phyloP scores from a whole-genome alignment of 129 eudicot species.

The Rutidosis leptorrhynchoides region DNA sequence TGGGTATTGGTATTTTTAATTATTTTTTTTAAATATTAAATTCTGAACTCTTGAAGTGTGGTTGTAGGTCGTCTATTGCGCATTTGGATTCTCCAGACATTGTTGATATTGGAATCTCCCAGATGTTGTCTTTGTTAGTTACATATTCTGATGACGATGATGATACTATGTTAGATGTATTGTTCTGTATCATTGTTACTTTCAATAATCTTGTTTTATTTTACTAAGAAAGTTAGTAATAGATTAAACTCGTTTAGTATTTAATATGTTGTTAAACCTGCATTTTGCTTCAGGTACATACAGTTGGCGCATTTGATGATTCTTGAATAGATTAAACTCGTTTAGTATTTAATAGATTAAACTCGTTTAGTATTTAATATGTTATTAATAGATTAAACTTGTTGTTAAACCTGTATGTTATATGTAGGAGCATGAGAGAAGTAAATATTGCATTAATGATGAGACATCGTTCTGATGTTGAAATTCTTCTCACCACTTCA shows the following conservation, averaged over 20 bases:
- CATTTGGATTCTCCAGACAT: constrained; percentile 77
- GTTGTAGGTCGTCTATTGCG: constrained; percentile 66
- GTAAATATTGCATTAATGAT: constrained; percentile 39
- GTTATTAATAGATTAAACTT: too few relatives aligned
- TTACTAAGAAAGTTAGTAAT: not conserved
- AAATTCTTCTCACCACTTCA: constrained; percentile 65
- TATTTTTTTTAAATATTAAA: not conserved
- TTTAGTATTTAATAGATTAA: too few relatives aligned
- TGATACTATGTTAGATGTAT: constrained; percentile 63
- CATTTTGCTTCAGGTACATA: constrained; percentile 69
- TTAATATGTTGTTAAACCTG: constrained; percentile 16
- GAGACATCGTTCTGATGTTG: constrained; percentile 53
- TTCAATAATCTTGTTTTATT: not conserved
- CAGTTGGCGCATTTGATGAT: constrained; percentile 83
- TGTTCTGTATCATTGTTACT: constrained; percentile 13
- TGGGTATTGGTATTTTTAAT: not conserved
- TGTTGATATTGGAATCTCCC: constrained; percentile 73
- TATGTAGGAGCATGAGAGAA: constrained; percentile 44
- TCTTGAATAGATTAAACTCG: too few relatives aligned
- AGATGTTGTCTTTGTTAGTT: constrained; percentile 69
- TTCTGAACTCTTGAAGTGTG: constrained; percentile 21
- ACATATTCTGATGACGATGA: constrained; percentile 34
- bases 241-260: constrained; percentile 8
- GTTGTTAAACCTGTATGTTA: too few relatives aligned
- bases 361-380: too few relatives aligned